Percentiles rank a stretch among this genome's conserved stretches.
Conservation (phyloP, 495 filamentous ascomycete genomes). For the Talaromyces stipitatus region DNA sequence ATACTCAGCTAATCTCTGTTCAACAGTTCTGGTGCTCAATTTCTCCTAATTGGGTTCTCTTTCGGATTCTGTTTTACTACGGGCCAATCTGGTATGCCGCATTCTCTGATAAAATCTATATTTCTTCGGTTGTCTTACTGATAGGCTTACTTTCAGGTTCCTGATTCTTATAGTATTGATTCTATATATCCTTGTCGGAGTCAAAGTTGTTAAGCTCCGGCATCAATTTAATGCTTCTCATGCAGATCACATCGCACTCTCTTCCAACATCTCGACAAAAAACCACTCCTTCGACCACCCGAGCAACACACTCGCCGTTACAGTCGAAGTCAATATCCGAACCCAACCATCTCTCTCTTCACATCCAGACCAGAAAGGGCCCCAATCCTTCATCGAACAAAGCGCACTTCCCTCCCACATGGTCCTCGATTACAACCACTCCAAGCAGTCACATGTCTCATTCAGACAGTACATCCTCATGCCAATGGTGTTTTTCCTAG, state of each 20-base stretch:
- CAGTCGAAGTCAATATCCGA: neutral
- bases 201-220: conserved; percentile 32
- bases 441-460: conserved; percentile 24
- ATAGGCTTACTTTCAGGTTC: conserved; percentile 18
- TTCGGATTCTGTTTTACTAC: conserved; percentile 37
- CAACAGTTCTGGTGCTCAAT: conserved; percentile 39
- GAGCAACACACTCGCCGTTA: neutral
- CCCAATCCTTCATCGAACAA: neutral
- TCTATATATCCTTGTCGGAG: conserved; percentile 32
- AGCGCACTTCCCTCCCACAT: neutral
- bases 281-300: neutral
- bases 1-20: neutral
- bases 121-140: neutral
- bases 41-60: conserved; percentile 34
- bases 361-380: neutral
- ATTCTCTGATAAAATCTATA: neutral
- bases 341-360: neutral
- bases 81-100: conserved; percentile 33
- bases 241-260: neutral
- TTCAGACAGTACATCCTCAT: conserved; percentile 41
- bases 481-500: conserved; percentile 41
- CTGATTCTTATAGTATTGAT: conserved; percentile 27
- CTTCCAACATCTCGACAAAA: neutral
- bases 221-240: conserved; percentile 19
- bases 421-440: neutral